These are phyloP conservation scores for Cladophialophora yegresii DNA, from an alignment of 2,329 filamentous ascomycete genomes.

Conservation along the genomic window DNA sequence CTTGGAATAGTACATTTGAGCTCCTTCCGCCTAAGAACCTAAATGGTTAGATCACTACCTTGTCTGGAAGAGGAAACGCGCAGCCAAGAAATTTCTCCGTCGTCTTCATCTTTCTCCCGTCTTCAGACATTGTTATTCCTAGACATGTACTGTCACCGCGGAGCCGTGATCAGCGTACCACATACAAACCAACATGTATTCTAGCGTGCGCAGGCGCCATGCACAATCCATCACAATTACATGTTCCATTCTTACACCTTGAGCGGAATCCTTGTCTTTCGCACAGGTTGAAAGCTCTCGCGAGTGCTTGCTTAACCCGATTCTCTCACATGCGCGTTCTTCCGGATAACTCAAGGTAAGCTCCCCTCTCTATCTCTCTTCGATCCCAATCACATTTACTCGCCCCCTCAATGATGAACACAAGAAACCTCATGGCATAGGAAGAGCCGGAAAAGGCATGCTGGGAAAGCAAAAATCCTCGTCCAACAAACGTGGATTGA, in stretches of 20 bases:
- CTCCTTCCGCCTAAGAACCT: neutral
- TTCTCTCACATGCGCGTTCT: neutral
- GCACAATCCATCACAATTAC: neutral
- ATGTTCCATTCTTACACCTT: neutral
- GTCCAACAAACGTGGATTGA: neutral
- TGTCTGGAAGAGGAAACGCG: neutral
- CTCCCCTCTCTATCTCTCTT: neutral
- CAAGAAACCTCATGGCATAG: conserved; percentile 38
- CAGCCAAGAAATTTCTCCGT: neutral
- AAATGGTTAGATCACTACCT: neutral
- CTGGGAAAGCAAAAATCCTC: conserved; percentile 1
- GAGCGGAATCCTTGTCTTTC: neutral
- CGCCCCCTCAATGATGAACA: conserved; percentile 33
- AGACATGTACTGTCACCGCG: neutral
- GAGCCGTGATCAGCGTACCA: neutral
- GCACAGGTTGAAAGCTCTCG: no score
- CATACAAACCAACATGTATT: neutral
- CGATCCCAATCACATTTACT: neutral
- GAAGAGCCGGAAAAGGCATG: conserved; percentile 41
- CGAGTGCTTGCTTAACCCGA: neutral
- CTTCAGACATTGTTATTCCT: neutral
- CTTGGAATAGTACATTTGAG: neutral
- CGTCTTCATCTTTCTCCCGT: neutral
- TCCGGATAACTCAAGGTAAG: neutral
- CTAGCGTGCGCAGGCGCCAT: neutral